Evolutionary conservation across 768 basidiomycete genomes (phyloP).

Genomic region (Boletus barrowsii): DNA sequence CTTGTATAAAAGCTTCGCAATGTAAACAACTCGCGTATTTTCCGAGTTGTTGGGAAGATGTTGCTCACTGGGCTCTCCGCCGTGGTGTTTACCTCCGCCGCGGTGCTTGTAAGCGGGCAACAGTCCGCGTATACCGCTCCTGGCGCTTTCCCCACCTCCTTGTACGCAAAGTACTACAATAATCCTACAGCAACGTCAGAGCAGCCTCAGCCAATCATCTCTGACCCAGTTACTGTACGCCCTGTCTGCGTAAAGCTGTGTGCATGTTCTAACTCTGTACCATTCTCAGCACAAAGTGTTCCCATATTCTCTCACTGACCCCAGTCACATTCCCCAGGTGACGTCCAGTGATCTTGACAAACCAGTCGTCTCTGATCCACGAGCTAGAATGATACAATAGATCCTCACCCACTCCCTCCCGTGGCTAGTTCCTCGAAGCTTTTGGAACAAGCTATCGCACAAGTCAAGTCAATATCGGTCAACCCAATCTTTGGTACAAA

Average conservation of each 20-base stretch:
- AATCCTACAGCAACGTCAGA: conserved; percentile 66
- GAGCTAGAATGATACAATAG: conserved; percentile 50
- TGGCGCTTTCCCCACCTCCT: conserved; percentile 62
- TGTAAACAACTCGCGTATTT: not conserved
- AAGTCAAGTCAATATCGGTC: conserved; percentile 52
- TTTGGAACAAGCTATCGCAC: conserved; percentile 50
- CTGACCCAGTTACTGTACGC: conserved; percentile 64
- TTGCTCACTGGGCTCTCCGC: conserved; percentile 4
- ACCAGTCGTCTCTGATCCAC: not conserved
- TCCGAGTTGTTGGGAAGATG: conserved; percentile 5
- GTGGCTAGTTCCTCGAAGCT: conserved; percentile 45
- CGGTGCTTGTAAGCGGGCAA: conserved; percentile 9
- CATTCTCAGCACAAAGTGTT: conserved; percentile 51
- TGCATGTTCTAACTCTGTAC: not conserved
- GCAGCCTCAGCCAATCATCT: conserved; percentile 75
- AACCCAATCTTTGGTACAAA: conserved; percentile 53
- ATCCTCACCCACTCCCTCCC: conserved; percentile 67
- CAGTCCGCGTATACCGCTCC: conserved; percentile 47
- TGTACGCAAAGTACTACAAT: conserved; percentile 67
- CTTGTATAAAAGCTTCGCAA: conserved; percentile 8
- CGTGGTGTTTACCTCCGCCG: conserved; percentile 3
- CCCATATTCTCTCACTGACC: conserved; percentile 60
- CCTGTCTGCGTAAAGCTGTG: not conserved
- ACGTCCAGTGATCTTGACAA: not conserved
- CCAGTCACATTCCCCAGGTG: conserved; percentile 53